Evolutionary conservation across 2,329 filamentous ascomycete species (phyloP).

Genomic region (Beauveria pseudobassiana): DNA sequence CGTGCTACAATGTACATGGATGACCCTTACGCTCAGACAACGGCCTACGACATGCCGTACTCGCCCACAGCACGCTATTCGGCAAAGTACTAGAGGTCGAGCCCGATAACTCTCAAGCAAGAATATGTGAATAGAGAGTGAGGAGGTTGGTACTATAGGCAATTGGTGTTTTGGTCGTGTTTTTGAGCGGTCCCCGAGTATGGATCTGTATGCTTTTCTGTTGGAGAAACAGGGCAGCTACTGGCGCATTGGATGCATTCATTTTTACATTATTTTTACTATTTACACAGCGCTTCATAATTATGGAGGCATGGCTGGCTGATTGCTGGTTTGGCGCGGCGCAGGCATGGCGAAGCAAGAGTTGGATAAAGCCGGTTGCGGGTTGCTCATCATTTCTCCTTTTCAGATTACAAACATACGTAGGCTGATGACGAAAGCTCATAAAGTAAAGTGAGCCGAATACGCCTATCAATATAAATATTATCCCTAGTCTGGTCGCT

Average conservation of each 20-base stretch:
- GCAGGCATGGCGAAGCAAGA: neutral
- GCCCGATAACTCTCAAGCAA: neutral
- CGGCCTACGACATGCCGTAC: constrained; percentile 44
- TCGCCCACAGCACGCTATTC: constrained; percentile 40
- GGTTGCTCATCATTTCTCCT: neutral
- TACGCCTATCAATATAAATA: neutral
- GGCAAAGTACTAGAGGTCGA: constrained; percentile 33
- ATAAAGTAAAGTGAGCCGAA: neutral
- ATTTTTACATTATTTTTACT: neutral
- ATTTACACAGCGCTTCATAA: neutral
- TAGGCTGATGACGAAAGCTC: neutral
- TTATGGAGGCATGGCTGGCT: neutral
- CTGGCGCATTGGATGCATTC: neutral
- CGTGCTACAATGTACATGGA: constrained; percentile 66
- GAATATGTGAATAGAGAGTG: constrained; percentile 4
- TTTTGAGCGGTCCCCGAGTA: neutral
- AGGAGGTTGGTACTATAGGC: neutral
- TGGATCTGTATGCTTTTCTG: neutral
- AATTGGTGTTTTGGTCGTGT: neutral
- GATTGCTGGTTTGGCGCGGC: neutral
- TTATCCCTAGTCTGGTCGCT: no score
- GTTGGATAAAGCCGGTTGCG: neutral
- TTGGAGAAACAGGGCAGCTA: neutral
- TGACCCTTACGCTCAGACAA: constrained; percentile 53
- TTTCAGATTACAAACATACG: neutral